These are phyloP conservation scores for Chrysanthemum makinoi DNA, from an alignment of 129 eudicot genomes.

Conservation along the genomic window DNA sequence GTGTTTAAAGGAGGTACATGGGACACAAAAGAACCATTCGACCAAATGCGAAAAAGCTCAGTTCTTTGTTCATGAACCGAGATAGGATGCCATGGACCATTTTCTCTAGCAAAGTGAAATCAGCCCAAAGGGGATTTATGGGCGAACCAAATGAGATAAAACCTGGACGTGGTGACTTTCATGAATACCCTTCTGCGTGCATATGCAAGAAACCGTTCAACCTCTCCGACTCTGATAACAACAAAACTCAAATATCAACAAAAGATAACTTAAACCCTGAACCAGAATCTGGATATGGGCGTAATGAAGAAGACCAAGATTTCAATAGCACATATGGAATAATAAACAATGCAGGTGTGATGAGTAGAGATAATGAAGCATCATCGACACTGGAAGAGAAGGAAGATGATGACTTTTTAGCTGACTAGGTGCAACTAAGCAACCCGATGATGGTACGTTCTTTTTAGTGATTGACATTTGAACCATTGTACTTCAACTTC, in stretches of 20 bases:
- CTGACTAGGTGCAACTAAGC: slow-evolving; percentile 37
- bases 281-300: slow-evolving; percentile 24
- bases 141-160: slow-evolving; percentile 95
- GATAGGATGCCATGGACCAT: slow-evolving; percentile 72
- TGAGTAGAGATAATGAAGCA: slow-evolving; percentile 14
- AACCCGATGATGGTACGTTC: slow-evolving; percentile 24
- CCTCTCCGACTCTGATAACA: slow-evolving; percentile 10
- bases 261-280: slow-evolving; percentile 18
- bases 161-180: slow-evolving; percentile 79
- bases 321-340: slow-evolving; percentile 16
- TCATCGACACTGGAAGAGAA: slow-evolving; percentile 38
- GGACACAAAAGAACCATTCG: slow-evolving; percentile 93
- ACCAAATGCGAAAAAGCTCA: slow-evolving; percentile 84
- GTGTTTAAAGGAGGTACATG: slow-evolving; percentile 73
- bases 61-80: slow-evolving; percentile 62
- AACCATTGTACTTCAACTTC: background rate
- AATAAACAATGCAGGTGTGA: slow-evolving; percentile 9
- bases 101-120: slow-evolving; percentile 78
- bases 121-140: slow-evolving; percentile 92
- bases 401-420: slow-evolving; percentile 43
- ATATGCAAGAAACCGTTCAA: slow-evolving; percentile 64
- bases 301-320: slow-evolving; percentile 18
- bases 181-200: slow-evolving; percentile 82
- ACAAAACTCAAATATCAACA: background rate
- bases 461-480: background rate